Evolutionary conservation across 805 yeast genomes (phyloP), one percentile per base, ranked within the genome.

Genomic region (Sugiyamaella floridensis): DNA sequence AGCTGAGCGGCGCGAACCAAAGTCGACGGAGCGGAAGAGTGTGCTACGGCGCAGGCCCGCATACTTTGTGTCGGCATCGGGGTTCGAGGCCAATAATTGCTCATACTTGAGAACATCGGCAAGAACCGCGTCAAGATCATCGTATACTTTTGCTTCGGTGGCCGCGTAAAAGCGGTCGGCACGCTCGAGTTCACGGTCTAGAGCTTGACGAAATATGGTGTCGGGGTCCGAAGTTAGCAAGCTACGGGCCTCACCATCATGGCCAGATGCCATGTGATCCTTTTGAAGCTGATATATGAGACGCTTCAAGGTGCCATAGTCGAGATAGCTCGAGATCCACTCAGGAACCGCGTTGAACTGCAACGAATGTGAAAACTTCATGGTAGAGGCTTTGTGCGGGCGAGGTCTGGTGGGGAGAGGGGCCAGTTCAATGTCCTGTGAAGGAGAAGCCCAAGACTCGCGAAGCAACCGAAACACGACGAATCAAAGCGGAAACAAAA

Each of bases 331-430:
- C 26, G 95, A 83, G 11, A 96, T 81, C 99, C 99, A 92, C 68
- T 93, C 98, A 1, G 99, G 97, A 4, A 93, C 98, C 20, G 98
- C 96, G 69, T 92, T 92, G 71, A 92, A 90, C 76, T 92, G 97
- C 58, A 92, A 73, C 5, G 97, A 87, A 66, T 90, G 96, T 22
- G 96, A 85, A 72, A 92, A 92, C 78, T 92, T 92, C 99, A 92
- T 92, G 18, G 26, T 19, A 15, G 40, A 11, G 14, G 26, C 26
- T 22, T 3, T 32, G 9, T 32, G 37, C 37, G 12, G 37, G 12
- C 37, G 37, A 32, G 37, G 37, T 32, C 37, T 32, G 37, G 26
- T 22, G 26, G 3, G 26, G 26, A 32, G 37, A 4, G 37, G 37
- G 12, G 37, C 37, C n/a, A 32, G 37, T 32, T 32, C 37, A 14